Base-by-base conservation (phyloP, 2,329 filamentous ascomycete genomes). In the Ophiosphaerella herpotricha region DNA sequence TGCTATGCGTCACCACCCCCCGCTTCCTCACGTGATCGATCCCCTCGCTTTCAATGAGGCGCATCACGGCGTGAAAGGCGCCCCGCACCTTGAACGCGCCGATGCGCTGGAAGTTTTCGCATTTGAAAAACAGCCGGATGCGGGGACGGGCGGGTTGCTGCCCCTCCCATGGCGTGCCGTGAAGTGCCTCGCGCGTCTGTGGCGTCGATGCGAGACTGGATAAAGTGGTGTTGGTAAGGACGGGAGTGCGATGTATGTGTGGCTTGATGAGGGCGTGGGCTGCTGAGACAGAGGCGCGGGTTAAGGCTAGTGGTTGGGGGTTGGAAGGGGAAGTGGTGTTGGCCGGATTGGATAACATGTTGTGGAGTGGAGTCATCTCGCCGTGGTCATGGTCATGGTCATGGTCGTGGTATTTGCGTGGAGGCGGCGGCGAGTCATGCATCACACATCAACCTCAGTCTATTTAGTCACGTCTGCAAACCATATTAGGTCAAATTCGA, bases 11-110 rank as follows among this genome's bases (percentile, higher is more conserved):
- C 9, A 91, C 86, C 7, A 97, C 91, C 1, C 92, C 92, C 67
- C 79, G 85, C 81, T 3, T 81, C 81, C 60, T 58, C 1, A 71
- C 65, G 14, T 61, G 55, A 12, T 79, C 80, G 56, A 70, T 18
- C 1, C 68, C 68, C 5, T 56, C 46, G 43, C 84, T 83, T 33
- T 86, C 79, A 67, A 87, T 85, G 66, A 96, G 74, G 48, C 88
- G 76, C 64, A 85, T 81, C 33, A 96, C 70, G 0, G 92, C 91
- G 73, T 97, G 90, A 63, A 96, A 97, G 0, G 92, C 93, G 5
- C 93, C 94, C 6, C 93, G 80, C 13, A 86, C 88, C 77, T 97
- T 97, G 79, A 97, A 97, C 1, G 93, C 93, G 43, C 93, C 94
- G 46, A 95, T 85, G 47, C 86, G 85, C 78, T 97, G 94, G 50